phyloP scores from a whole-genome alignment of 768 basidiomycete species.

The Leccinum truebloodii region DNA sequence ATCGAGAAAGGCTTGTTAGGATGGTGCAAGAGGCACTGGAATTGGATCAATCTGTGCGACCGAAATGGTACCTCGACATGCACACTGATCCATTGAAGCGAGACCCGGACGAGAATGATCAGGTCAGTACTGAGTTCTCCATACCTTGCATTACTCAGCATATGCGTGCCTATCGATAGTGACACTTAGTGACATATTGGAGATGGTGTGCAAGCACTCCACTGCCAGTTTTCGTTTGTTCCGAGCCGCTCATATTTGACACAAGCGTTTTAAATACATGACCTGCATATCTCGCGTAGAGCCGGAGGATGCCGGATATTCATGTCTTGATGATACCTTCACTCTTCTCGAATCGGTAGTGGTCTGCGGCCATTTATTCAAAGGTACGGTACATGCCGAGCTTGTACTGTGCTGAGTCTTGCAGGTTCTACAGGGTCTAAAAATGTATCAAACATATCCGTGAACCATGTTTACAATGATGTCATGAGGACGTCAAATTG shows the following conservation, averaged over 20 bases:
- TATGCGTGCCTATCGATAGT: not conserved
- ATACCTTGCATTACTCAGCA: not conserved
- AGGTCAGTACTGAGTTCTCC: not conserved
- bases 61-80: not conserved
- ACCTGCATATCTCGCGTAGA: too few relatives aligned
- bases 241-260: not conserved
- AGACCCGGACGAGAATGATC: not conserved
- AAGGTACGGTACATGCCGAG: not conserved
- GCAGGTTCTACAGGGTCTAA: not conserved
- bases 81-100: not conserved
- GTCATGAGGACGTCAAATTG: not conserved
- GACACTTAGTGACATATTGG: not conserved
- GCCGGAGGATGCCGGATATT: not conserved
- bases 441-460: not conserved
- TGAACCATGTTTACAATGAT: not conserved
- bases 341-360: not conserved
- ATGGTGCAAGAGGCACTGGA: not conserved
- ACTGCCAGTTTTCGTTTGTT: not conserved
- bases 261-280: not conserved
- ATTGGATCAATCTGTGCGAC: not conserved
- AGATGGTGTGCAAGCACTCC: not conserved
- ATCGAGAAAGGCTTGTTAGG: not conserved
- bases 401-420: not conserved
- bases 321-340: not conserved
- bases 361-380: not conserved